These are phyloP conservation scores for Lentinula edodes DNA, from an alignment of 768 basidiomycete species.

Conservation along the genomic window DNA sequence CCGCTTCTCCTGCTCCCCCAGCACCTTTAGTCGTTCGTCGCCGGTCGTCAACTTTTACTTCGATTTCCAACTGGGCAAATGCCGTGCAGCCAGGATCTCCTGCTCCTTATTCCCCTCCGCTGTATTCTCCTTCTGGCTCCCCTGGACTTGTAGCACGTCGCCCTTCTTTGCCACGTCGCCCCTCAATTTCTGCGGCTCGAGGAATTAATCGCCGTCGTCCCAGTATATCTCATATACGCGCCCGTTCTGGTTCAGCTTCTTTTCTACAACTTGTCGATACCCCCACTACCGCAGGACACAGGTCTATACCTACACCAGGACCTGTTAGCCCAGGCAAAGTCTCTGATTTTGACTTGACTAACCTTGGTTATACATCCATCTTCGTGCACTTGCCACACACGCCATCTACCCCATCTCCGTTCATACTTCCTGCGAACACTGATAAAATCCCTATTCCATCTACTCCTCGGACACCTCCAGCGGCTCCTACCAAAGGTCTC, in stretches of 20 bases:
- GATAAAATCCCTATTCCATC: background rate
- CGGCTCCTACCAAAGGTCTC: background rate
- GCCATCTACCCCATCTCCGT: constrained; percentile 12
- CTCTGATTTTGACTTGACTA: constrained; percentile 31
- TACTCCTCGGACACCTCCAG: background rate
- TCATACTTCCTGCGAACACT: background rate
- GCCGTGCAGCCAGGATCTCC: constrained; percentile 32
- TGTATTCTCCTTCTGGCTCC: constrained; percentile 14
- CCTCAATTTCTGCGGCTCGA: constrained; percentile 17
- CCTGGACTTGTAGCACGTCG: background rate
- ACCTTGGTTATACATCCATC: constrained; percentile 36
- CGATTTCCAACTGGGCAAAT: constrained; percentile 37
- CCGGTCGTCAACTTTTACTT: constrained; percentile 12
- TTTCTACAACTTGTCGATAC: constrained; percentile 17
- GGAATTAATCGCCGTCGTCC: background rate
- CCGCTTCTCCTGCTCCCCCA: background rate
- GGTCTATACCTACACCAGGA: constrained; percentile 17
- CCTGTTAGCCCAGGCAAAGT: constrained; percentile 12
- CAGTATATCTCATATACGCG: constrained; percentile 13
- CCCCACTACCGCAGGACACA: constrained; percentile 30
- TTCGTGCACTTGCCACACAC: constrained; percentile 34
- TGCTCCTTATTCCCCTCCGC: constrained; percentile 2
- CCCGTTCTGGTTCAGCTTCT: constrained; percentile 16
- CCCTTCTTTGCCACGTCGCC: constrained; percentile 15
- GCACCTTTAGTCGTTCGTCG: background rate